These are phyloP conservation scores for Astragalus membranaceus DNA, from an alignment of 306 rosid genomes.

Conservation along the genomic window DNA sequence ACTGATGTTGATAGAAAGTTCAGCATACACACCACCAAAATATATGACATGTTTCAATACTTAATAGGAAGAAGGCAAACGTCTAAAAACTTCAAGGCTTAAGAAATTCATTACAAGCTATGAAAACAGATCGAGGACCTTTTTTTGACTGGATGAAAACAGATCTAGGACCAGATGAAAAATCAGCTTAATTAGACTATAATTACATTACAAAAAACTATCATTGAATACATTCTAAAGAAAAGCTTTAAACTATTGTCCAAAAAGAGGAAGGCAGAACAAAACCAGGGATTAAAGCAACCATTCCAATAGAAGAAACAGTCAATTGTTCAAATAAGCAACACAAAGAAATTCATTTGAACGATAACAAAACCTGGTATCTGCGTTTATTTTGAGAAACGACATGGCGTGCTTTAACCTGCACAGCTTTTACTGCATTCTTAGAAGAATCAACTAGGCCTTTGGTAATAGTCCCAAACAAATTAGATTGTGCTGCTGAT, in stretches of 20 bases:
- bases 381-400: conserved; percentile 98
- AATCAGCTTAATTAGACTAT: neutral
- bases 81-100: conserved; percentile 1
- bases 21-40: neutral
- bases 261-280: neutral
- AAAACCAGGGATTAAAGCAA: neutral
- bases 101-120: conserved; percentile 3
- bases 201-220: neutral
- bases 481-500: conserved; percentile 52
- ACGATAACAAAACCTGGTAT: conserved; percentile 65
- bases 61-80: neutral
- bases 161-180: neutral
- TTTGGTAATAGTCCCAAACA: conserved; percentile 71
- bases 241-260: neutral
- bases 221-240: neutral
- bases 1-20: neutral
- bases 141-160: too few relatives aligned
- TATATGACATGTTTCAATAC: neutral
- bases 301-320: neutral
- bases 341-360: conserved; percentile 2
- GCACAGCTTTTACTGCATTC: conserved; percentile 98
- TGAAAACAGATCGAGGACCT: neutral
- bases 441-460: conserved; percentile 87
- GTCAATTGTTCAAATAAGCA: neutral
- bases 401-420: conserved; percentile 92